Base-by-base conservation (phyloP, 2,329 filamentous ascomycete genomes). In the Capronia americana region DNA sequence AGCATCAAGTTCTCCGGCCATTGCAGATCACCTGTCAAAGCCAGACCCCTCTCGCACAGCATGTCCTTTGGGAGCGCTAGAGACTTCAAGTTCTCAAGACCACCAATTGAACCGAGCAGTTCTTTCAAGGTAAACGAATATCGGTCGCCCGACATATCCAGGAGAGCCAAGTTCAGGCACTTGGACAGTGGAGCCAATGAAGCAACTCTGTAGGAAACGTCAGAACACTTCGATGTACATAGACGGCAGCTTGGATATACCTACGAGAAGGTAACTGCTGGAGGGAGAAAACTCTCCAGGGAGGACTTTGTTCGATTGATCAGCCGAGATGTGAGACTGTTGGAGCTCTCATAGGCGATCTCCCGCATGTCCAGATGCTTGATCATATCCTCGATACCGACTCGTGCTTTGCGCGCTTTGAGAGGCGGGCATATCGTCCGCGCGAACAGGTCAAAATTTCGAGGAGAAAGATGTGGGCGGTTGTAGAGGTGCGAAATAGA, bases 271-370 rank as follows among this genome's bases (percentile, higher is more conserved):
- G 83, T 84, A 4, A 84, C 80, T 66, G 85, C 84, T 0, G 87
- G 87, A 0, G 87, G 86, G 55, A 83, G 74, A 72, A 88, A 88
- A n/a, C 77, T 74, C 67, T 84, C 78, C 20, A 89, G 73, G 1
- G 78, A 81, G 5, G 76, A 74, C 67, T 85, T 87, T 0, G 85
- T 82, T 57, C 85, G 78, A 26, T 84, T 81, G 2, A 89, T 77
- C 7, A 89, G 75, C 34, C 86, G 81, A 23, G 86, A 84, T 0
- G 86, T 88, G 10, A 82, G 75, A 57, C 84, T 85, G 70, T 85
- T 87, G 63, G 80, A 84, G 67, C 85, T 84, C 70, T 88, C 84
- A 70, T 89, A 86, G 2, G 88, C 85, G 17, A 89, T 81, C 48
- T 75, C 70, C 11, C 80, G 79, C 75, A 89, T 79, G 71, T 88